These are phyloP conservation scores for Linanthus parryae DNA, from an alignment of 148 eudicot genomes.

Conservation along the genomic window DNA sequence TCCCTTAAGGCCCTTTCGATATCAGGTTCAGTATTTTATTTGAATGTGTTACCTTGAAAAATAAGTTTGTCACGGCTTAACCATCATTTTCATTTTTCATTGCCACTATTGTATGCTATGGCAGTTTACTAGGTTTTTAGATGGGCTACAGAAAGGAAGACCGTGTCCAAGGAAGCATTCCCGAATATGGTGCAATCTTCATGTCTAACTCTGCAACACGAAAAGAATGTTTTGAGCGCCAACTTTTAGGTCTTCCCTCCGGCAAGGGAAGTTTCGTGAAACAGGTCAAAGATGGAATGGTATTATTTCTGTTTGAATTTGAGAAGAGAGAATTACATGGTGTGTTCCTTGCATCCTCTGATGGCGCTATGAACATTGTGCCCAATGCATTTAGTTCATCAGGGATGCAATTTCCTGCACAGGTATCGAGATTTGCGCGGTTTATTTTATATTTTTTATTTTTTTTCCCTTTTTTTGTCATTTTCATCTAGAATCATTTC, in stretches of 20 bases:
- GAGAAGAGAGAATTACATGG: conserved; percentile 53
- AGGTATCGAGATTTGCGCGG: conserved; percentile 34
- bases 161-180: conserved; percentile 29
- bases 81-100: too few species aligned
- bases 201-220: conserved; percentile 46
- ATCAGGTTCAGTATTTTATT: too few species aligned
- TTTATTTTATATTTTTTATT: neutral
- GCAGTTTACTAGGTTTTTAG: conserved; percentile 7
- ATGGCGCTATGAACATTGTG: conserved; percentile 52
- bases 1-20: too few species aligned
- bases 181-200: conserved; percentile 63
- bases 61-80: too few species aligned
- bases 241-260: conserved; percentile 53
- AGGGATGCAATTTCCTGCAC: conserved; percentile 53
- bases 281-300: conserved; percentile 62
- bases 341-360: conserved; percentile 56
- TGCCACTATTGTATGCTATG: neutral
- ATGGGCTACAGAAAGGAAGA: conserved; percentile 20
- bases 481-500: neutral
- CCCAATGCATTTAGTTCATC: conserved; percentile 42
- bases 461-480: neutral
- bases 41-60: too few species aligned
- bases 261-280: conserved; percentile 37
- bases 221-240: conserved; percentile 39
- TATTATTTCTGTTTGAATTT: conserved; percentile 63